Evolutionary conservation across 768 basidiomycete genomes (phyloP), one percentile per base, ranked within the genome.

Genomic region (Pholiota molesta): DNA sequence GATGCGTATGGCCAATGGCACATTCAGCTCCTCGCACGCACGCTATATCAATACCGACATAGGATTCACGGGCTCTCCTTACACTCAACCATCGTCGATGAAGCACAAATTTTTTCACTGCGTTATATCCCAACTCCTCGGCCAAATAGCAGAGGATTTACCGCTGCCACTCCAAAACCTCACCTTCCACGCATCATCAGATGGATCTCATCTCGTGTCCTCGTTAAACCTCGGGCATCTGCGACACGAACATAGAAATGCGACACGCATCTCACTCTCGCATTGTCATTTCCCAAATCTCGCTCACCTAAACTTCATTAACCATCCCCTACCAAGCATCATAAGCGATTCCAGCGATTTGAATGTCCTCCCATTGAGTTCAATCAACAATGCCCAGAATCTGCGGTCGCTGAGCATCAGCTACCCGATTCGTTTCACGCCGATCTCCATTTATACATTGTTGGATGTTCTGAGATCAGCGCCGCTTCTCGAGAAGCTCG

Each of bases 391-490:
- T 33, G 52, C 65, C 1, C 47, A 29, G 5, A 65, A 58, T 53
- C 52, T 68, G 1, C 44, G 52, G 10, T 35, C 55, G 13, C 42
- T 65, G 39, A 45, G 57, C 40, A 42, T 68, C 23, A 55, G 45
- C 6, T 63, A 65, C 26, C 67, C 67, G 3, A 55, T 68, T 9
- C 67, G 67, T 17, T 68, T 68, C 16, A 21, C 65, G 21, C 65
- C 67, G 10, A 54, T 68, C 31, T 45, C 63, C 1, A 23, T 65
- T 0, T 42, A 37, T 6, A 52, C 54, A 2, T 39, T 68, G 23
- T 23, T 66, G 10, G 40, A 62, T 26, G 60, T 62, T 14, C 37
- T 68, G 7, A 14, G 39, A 5, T 51, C 59, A 10, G 52, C 62
- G 8, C 35, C 59, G 33, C 47, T 55, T 8, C 54, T 68, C 2